phyloP scores from a whole-genome alignment of 2,329 filamentous ascomycete species.

The Arthrocladium fulminans region DNA sequence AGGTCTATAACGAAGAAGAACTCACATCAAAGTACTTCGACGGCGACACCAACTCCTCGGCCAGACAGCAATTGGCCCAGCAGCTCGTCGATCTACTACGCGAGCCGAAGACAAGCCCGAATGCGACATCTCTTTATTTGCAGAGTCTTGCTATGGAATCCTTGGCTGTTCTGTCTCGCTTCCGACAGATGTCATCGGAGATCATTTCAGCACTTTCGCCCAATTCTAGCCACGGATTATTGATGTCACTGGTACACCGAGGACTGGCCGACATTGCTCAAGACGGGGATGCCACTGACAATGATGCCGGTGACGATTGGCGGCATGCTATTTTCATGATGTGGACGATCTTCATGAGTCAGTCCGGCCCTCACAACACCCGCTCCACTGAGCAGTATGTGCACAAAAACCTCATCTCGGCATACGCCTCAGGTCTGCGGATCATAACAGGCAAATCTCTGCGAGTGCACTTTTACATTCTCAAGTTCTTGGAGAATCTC shows the following conservation, averaged over 20 bases:
- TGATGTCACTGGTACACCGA: constrained; percentile 88
- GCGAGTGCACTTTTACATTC: constrained; percentile 70
- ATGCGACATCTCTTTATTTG: constrained; percentile 61
- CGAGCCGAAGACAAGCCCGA: constrained; percentile 61
- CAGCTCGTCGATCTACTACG: constrained; percentile 89
- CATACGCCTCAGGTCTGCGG: constrained; percentile 79
- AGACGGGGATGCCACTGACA: constrained; percentile 49
- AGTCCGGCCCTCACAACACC: constrained; percentile 17
- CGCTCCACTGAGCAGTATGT: constrained; percentile 77
- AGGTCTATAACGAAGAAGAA: constrained; percentile 72
- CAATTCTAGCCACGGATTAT: constrained; percentile 89
- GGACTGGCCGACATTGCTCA: constrained; percentile 71
- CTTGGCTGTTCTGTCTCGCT: constrained; percentile 76
- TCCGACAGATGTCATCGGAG: constrained; percentile 67
- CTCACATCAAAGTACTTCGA: constrained; percentile 80
- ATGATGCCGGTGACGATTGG: constrained; percentile 74
- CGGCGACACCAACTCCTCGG: constrained; percentile 80
- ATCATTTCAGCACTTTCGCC: constrained; percentile 86
- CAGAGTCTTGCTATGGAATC: constrained; percentile 75
- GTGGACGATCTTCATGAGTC: constrained; percentile 57
- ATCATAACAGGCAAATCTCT: constrained; percentile 74
- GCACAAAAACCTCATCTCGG: constrained; percentile 68
- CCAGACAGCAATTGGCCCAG: constrained; percentile 79
- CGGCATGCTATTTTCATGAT: constrained; percentile 83
- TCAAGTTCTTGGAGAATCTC: constrained; percentile 80